Percentiles rank a stretch among this genome's conserved stretches.
phyloP scores from a whole-genome alignment of 2,329 filamentous ascomycete genomes.

The Zalaria obscura region DNA sequence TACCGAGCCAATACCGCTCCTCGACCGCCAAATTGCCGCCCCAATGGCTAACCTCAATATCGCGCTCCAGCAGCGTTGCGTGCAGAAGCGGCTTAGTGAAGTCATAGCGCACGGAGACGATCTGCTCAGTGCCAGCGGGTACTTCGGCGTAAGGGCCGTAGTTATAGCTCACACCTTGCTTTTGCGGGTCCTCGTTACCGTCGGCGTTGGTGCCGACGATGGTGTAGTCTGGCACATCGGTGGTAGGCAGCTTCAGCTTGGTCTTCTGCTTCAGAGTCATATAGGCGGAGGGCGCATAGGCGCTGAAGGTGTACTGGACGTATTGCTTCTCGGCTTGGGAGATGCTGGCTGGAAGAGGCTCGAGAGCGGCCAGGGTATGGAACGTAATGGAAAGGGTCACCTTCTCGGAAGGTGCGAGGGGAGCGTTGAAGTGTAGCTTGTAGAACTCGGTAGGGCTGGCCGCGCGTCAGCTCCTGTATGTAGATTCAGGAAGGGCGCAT shows the following conservation, averaged over 20 bases:
- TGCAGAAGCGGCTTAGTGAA: conserved; percentile 86
- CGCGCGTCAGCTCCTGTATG: neutral
- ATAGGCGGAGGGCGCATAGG: conserved; percentile 74
- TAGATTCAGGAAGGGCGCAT: too few relatives aligned
- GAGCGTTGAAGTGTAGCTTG: conserved; percentile 60
- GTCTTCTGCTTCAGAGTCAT: conserved; percentile 87
- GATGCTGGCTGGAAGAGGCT: conserved; percentile 68
- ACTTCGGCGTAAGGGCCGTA: conserved; percentile 83
- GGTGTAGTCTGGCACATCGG: conserved; percentile 74
- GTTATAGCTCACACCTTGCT: conserved; percentile 70
- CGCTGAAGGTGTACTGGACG: conserved; percentile 72
- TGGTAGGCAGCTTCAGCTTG: conserved; percentile 74
- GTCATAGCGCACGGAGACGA: conserved; percentile 75
- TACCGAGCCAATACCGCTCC: conserved; percentile 78
- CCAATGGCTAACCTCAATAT: conserved; percentile 95
- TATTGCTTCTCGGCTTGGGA: conserved; percentile 78
- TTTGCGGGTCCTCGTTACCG: conserved; percentile 56
- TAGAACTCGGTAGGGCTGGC: conserved; percentile 52
- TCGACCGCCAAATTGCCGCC: conserved; percentile 92
- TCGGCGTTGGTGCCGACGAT: conserved; percentile 41
- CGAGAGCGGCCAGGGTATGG: conserved; percentile 63
- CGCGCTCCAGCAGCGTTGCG: conserved; percentile 66
- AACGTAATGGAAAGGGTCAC: conserved; percentile 81
- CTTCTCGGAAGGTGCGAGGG: conserved; percentile 62
- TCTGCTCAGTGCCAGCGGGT: conserved; percentile 59